These are phyloP conservation scores for Aspergillus spinulosporus DNA, from an alignment of 2,329 filamentous ascomycete species.

Conservation along the genomic window DNA sequence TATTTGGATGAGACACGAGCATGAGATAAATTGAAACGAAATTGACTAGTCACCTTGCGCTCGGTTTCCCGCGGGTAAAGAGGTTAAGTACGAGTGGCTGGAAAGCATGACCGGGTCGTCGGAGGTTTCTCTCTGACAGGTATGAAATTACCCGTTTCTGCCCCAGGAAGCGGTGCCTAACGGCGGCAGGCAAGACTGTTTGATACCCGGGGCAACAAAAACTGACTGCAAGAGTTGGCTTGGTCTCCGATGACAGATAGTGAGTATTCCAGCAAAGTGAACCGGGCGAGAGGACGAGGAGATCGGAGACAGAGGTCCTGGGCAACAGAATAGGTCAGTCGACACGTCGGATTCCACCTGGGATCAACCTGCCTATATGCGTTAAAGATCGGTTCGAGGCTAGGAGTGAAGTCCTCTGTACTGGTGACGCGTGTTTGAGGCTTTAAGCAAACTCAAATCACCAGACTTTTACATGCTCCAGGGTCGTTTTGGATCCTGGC, in stretches of 20 bases:
- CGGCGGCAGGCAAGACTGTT: neutral
- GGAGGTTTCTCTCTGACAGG: conserved; percentile 1
- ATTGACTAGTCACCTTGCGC: conserved; percentile 3
- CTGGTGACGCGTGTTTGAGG: neutral
- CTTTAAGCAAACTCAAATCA: conserved; percentile 6
- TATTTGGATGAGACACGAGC: neutral
- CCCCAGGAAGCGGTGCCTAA: neutral
- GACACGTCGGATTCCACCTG: neutral
- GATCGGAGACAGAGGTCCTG: neutral
- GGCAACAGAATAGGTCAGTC: neutral
- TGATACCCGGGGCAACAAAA: neutral
- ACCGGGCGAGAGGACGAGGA: neutral
- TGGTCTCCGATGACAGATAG: neutral
- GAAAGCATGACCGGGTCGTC: neutral
- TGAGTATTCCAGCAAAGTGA: neutral
- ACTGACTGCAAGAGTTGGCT: no score
- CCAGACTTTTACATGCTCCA: neutral
- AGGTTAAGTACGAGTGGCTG: neutral
- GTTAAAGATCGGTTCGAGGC: neutral
- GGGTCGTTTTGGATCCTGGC: neutral
- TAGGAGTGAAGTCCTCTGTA: neutral
- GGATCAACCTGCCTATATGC: neutral
- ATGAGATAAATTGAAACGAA: neutral
- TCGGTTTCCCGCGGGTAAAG: neutral
- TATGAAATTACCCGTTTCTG: conserved; percentile 1